Evolutionary conservation across 768 basidiomycete species (phyloP), one percentile per base, ranked within the genome.

Genomic region (Grammothele lineata): DNA sequence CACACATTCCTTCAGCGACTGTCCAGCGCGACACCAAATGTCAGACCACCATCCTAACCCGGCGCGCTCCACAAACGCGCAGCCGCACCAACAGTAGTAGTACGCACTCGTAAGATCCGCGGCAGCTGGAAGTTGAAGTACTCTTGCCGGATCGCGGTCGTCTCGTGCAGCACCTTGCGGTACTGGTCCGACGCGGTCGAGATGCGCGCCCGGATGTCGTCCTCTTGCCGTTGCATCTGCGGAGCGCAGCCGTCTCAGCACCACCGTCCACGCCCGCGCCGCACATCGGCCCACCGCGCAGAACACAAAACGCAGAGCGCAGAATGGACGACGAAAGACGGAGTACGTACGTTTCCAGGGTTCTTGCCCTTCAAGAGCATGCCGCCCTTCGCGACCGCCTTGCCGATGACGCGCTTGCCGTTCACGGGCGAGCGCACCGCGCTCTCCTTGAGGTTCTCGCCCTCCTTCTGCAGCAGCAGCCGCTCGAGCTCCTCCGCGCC

Each of bases 51-150:
- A 7, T 30, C 27, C 14, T 14, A 30, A 30, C 8, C 27, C 8
- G n/a, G n/a, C n/a, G n/a, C n/a, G n/a, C n/a, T n/a, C n/a, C n/a
- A n/a, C n/a, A n/a, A n/a, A n/a, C n/a, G n/a, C n/a, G n/a, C n/a
- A n/a, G 30, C 9, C 30, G 30, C 9, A 32, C 30, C 8, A 32
- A 8, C 8, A 8, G n/a, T 3, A 11, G 5, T 23, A 36, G 11
- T 25, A 76, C 88, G 61, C 62, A 94, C 93, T 42, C 96, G 78
- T 32, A 99, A 67, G 47, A 97, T 89, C 55, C 92, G 85, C 45
- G 96, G 96, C 33, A 97, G 70, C 59, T 97, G 95, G 60, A 95
- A 88, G 64, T 97, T 95, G 68, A 96, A 99, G 65, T 97, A 98
- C 62, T 99, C 96, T 65, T 97, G 94, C 51, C 94, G 78, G 70